Evolutionary conservation across 2,329 filamentous ascomycete genomes (phyloP).

Genomic region (Paraconiothyrium brasiliense): DNA sequence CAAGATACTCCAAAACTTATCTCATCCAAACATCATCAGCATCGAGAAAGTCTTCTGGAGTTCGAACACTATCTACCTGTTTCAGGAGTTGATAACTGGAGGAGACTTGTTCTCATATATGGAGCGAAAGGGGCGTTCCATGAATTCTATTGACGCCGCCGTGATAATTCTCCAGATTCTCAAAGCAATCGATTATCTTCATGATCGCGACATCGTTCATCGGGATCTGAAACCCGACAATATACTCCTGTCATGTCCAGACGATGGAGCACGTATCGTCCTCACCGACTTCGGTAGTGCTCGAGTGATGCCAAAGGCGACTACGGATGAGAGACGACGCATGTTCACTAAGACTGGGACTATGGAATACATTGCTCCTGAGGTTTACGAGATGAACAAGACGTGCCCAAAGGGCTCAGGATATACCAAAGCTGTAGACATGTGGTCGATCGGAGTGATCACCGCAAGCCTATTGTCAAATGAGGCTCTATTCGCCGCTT

Average conservation of each 20-base stretch:
- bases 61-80: constrained; percentile 65
- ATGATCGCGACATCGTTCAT: constrained; percentile 65
- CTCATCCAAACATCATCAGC: constrained; percentile 66
- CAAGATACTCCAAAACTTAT: constrained; percentile 61
- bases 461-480: constrained; percentile 62
- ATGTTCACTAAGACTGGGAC: constrained; percentile 68
- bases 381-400: constrained; percentile 47
- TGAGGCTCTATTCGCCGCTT: constrained; percentile 56
- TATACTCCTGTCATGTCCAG: constrained; percentile 66
- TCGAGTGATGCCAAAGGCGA: constrained; percentile 46
- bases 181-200: constrained; percentile 67
- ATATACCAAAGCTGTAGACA: constrained; percentile 68
- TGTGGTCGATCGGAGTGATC: constrained; percentile 70
- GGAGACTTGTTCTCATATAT: constrained; percentile 70
- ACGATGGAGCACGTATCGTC: constrained; percentile 61
- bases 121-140: constrained; percentile 57
- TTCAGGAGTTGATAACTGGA: constrained; percentile 67
- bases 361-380: constrained; percentile 65
- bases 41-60: constrained; percentile 66
- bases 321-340: constrained; percentile 36
- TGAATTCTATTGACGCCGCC: constrained; percentile 62
- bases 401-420: constrained; percentile 45
- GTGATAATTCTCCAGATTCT: constrained; percentile 65
- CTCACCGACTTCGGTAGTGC: constrained; percentile 70
- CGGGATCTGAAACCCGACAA: constrained; percentile 72